phyloP scores from a whole-genome alignment of 225 moss, liverwort and hornwort species.

The Anthoceros angustus region DNA sequence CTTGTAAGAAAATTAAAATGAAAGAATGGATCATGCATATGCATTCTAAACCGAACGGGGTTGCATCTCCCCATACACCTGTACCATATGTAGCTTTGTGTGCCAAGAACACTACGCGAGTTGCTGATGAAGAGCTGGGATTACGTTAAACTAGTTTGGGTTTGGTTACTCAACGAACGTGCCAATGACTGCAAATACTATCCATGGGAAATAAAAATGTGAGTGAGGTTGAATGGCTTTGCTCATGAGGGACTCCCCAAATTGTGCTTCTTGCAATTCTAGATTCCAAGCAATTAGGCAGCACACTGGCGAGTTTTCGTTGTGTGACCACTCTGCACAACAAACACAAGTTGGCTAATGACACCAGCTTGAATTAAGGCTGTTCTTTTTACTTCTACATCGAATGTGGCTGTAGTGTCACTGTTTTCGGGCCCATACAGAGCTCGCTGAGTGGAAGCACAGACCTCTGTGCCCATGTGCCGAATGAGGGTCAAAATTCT shows the following conservation, averaged over 20 bases:
- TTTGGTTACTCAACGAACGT: no score
- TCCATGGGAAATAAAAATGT: no score
- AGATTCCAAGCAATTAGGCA: neutral
- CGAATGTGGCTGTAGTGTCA: neutral
- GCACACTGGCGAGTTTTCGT: neutral
- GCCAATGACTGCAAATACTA: no score
- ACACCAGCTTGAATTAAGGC: neutral
- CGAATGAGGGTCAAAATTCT: neutral
- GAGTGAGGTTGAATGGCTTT: no score
- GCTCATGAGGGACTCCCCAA: neutral
- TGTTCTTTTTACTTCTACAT: neutral
- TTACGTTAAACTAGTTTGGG: no score
- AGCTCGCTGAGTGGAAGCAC: neutral
- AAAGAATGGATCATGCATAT: no score
- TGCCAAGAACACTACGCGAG: no score
- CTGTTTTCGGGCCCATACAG: neutral
- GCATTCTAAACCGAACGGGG: no score
- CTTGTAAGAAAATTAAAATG: no score
- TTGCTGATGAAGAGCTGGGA: no score
- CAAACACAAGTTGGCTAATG: neutral
- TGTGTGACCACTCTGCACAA: neutral
- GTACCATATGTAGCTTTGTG: no score
- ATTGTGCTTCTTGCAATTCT: neutral
- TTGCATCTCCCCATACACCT: no score
- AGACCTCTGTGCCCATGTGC: neutral